phyloP scores from a whole-genome alignment of 2,329 filamentous ascomycete species.

The Talaromyces funiculosus region DNA sequence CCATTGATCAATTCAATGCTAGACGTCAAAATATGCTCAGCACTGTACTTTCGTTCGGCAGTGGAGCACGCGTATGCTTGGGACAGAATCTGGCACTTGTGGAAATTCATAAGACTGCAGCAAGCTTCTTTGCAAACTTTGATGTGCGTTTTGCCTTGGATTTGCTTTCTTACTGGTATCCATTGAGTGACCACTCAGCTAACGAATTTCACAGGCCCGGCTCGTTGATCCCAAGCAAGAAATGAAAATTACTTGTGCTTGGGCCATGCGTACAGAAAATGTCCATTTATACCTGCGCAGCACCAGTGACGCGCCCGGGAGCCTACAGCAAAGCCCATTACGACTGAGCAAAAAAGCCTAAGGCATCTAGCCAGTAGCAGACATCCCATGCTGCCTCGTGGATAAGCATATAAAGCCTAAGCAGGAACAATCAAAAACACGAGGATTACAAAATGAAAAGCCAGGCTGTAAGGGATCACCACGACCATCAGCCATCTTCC shows the following conservation, averaged over 20 bases:
- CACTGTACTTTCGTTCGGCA: slow-evolving; percentile 20
- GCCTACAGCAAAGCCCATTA: background rate
- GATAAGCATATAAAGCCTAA: no score
- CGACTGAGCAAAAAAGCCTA: background rate
- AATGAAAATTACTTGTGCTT: slow-evolving; percentile 35
- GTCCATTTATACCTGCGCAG: slow-evolving; percentile 4
- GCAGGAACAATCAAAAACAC: no score
- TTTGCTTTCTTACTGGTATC: background rate
- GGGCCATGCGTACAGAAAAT: slow-evolving; percentile 30
- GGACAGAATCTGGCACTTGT: slow-evolving; percentile 18
- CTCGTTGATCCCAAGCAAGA: slow-evolving; percentile 32
- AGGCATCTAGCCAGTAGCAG: background rate
- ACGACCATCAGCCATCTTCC: background rate
- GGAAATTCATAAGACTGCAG: slow-evolving; percentile 21
- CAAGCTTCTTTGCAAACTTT: slow-evolving; percentile 37
- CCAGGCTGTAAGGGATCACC: no score
- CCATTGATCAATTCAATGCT: slow-evolving; percentile 12
- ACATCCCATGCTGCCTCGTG: no score
- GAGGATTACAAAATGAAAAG: no score
- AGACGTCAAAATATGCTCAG: slow-evolving; percentile 20
- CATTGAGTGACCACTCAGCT: background rate
- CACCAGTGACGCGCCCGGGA: background rate
- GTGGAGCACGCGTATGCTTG: slow-evolving; percentile 18
- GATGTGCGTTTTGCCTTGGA: slow-evolving; percentile 28
- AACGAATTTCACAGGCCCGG: slow-evolving; percentile 21